Evolutionary conservation across 2,329 filamentous ascomycete species (phyloP), one percentile per base, ranked within the genome.

Genomic region (Xenoacremonium recifei): DNA sequence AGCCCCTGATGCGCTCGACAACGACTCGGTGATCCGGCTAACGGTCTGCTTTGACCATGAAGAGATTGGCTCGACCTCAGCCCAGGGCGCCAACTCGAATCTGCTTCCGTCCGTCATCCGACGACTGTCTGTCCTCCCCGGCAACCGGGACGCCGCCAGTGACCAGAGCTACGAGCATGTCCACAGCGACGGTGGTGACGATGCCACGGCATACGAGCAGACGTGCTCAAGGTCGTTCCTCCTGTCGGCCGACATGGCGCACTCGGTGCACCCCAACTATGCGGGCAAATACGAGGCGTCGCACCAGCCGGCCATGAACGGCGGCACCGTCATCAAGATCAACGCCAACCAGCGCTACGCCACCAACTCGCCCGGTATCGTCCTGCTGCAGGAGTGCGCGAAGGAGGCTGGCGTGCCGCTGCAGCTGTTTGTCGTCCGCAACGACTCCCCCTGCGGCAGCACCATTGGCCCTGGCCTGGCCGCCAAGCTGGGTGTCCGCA

Each of bases 381-480:
- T 95, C 6, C 75, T 99, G 23, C 67, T 99, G 10, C 88, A 96
- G 67, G 91, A 97, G 71, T 84, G 86, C 31, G 93, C 93, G 35
- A 80, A 78, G 35, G 70, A 75, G 23, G 80, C 77, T 15, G 83
- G 82, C 18, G 90, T 97, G 16, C 93, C 93, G 12, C 77, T 99
- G 40, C 93, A 99, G 71, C 73, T 97, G 29, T 97, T 97, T 59
- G 93, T 99, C 30, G 92, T 97, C 35, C 82, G 91, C 60, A 99
- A 99, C 67, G 93, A 99, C 65, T 93, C 87, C 4, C 82, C 87
- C 39, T 99, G 93, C 65, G 93, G 93, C 42, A 92, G 88, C 71
- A 99, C 93, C 25, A 99, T 99, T 60, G 93, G 93, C 0, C 93
- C 93, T n/a, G 96, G 96, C 84, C 75, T 97, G 34, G 87, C 87